These are phyloP conservation scores for Pythium phragmitis DNA, from an alignment of 352 stramenopile species.

Conservation along the genomic window DNA sequence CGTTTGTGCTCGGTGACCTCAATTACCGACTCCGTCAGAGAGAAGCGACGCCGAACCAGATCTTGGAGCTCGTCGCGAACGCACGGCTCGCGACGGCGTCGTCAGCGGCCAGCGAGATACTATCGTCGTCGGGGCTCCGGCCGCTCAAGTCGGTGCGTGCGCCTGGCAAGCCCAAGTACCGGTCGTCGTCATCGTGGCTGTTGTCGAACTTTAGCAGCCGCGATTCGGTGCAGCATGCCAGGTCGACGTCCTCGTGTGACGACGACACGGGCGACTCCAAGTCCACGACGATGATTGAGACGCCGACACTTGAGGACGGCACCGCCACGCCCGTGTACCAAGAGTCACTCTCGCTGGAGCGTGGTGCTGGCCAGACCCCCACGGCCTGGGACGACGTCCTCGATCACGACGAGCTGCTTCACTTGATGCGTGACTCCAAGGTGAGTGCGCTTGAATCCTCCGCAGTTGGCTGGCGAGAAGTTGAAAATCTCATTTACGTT, in stretches of 20 bases:
- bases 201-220: slow-evolving; percentile 16
- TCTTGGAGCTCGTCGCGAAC: slow-evolving; percentile 59
- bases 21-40: slow-evolving; percentile 86
- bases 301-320: slow-evolving; percentile 2
- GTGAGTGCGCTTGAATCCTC: not conserved
- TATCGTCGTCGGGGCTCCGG: slow-evolving; percentile 1
- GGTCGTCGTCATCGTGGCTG: slow-evolving; percentile 21
- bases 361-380: not conserved
- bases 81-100: slow-evolving; percentile 13
- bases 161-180: slow-evolving; percentile 12
- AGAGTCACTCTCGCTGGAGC: slow-evolving; percentile 2
- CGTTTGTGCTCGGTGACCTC: slow-evolving; percentile 87
- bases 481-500: not conserved
- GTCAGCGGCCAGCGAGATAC: not conserved
- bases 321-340: slow-evolving; percentile 5
- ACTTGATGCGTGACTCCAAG: slow-evolving; percentile 40
- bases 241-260: not conserved
- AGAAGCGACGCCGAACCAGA: slow-evolving; percentile 46
- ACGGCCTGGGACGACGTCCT: slow-evolving; percentile 68
- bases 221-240: not conserved
- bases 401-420: slow-evolving; percentile 68
- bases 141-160: not conserved
- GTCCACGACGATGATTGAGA: slow-evolving; percentile 5
- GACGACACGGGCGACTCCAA: slow-evolving; percentile 7
- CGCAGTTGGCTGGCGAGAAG: too few relatives aligned